Evolutionary conservation across 164 flowering plant species (phyloP).

Genomic region (Chloranthus sessilifolius): DNA sequence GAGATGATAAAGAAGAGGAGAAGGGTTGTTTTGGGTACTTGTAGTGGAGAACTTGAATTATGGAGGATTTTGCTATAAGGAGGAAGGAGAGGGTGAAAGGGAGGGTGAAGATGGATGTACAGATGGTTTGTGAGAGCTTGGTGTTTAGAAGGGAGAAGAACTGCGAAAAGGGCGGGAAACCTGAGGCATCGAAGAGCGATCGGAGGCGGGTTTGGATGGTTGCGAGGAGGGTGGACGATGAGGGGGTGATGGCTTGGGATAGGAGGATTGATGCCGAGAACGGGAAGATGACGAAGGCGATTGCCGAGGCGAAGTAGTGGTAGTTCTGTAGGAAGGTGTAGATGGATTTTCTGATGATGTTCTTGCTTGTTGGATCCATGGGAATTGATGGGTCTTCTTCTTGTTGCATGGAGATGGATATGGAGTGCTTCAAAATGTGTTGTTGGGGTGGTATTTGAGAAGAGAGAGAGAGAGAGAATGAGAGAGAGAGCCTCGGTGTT

Average conservation of each 20-base stretch:
- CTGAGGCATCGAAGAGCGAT: constrained; percentile 59
- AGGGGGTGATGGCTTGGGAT: constrained; percentile 38
- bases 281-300: constrained; percentile 53
- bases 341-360: constrained; percentile 57
- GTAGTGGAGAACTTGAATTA: constrained; percentile 30
- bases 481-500: constrained; percentile 8
- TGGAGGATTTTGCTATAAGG: constrained; percentile 52
- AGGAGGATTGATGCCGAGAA: constrained; percentile 58
- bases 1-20: constrained; percentile 11
- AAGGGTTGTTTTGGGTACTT: constrained; percentile 3
- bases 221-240: constrained; percentile 25
- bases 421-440: not conserved
- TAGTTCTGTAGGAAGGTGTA: constrained; percentile 56
- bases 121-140: constrained; percentile 68
- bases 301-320: constrained; percentile 39
- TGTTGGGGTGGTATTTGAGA: constrained; percentile 1
- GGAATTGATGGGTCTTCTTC: constrained; percentile 19
- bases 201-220: constrained; percentile 32
- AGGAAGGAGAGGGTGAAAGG: constrained; percentile 74
- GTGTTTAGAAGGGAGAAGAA: constrained; percentile 45
- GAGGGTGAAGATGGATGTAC: constrained; percentile 41
- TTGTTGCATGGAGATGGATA: not conserved
- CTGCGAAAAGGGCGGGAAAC: constrained; percentile 51
- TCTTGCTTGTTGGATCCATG: constrained; percentile 47
- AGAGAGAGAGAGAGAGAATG: constrained; percentile 1